Conservation (phyloP, 805 yeast species). For the Torulaspora quercuum region DNA sequence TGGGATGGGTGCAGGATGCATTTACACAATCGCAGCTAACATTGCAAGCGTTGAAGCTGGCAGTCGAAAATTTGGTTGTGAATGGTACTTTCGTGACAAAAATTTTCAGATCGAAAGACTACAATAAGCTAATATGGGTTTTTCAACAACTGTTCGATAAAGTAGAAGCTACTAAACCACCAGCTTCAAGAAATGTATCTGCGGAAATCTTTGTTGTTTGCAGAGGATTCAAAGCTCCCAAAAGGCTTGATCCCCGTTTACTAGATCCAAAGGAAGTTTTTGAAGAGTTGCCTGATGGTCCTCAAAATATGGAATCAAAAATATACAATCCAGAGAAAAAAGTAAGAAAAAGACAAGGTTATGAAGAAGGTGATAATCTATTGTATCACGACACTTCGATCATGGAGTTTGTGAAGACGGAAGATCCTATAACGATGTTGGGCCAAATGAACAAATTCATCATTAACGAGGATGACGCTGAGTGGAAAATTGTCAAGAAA, state of each 20-base stretch:
- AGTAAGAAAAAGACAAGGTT: constrained; percentile 89
- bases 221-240: constrained; percentile 93
- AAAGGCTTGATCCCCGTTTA: constrained; percentile 86
- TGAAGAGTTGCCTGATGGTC: constrained; percentile 78
- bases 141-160: constrained; percentile 92
- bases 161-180: constrained; percentile 98
- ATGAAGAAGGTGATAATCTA: constrained; percentile 85
- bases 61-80: constrained; percentile 83
- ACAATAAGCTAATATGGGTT: constrained; percentile 95
- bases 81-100: constrained; percentile 97
- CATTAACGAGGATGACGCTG: constrained; percentile 56
- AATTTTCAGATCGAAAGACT: constrained; percentile 97
- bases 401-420: constrained; percentile 75
- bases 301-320: constrained; percentile 81
- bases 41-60: constrained; percentile 86
- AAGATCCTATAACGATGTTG: constrained; percentile 77
- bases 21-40: constrained; percentile 96
- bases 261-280: constrained; percentile 91
- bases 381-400: constrained; percentile 68
- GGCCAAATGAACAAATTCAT: constrained; percentile 69
- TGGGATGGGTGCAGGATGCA: constrained; percentile 99
- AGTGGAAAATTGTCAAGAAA: constrained; percentile 67
- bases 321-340: constrained; percentile 93
- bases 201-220: constrained; percentile 99
- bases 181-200: constrained; percentile 97